These are phyloP conservation scores for Rubroshorea leprosula DNA, from an alignment of 345 rosid genomes.

Conservation along the genomic window DNA sequence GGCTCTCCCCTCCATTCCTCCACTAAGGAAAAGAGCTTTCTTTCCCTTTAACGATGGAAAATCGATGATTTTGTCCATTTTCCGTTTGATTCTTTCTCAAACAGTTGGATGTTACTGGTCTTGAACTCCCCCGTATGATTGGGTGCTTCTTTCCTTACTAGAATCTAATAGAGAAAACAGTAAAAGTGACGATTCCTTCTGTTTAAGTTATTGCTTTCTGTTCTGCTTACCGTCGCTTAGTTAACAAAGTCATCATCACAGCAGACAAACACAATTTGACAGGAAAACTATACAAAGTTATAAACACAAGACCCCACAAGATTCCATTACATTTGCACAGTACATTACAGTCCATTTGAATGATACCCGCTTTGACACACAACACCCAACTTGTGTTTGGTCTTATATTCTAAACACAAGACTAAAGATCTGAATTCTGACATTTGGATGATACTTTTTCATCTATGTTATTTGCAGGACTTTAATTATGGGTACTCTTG, in stretches of 20 bases:
- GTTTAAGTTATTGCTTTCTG: slow-evolving; percentile 7
- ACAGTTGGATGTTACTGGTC: too few relatives aligned
- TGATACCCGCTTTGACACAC: too few relatives aligned
- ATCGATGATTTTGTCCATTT: slow-evolving; percentile 16
- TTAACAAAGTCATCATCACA: background rate
- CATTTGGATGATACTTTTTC: slow-evolving; percentile 2
- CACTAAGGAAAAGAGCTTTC: slow-evolving; percentile 16
- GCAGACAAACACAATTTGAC: slow-evolving; percentile 11
- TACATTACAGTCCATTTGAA: too few relatives aligned
- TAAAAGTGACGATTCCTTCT: slow-evolving; percentile 18
- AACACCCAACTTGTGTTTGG: too few relatives aligned
- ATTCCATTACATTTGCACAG: slow-evolving; percentile 15
- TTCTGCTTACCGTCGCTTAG: background rate
- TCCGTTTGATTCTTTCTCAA: too few relatives aligned
- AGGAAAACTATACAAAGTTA: slow-evolving; percentile 9
- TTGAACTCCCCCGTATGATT: slow-evolving; percentile 18
- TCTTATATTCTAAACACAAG: background rate
- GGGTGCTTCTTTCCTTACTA: slow-evolving; percentile 19
- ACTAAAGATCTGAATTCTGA: background rate
- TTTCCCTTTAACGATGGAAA: slow-evolving; percentile 17
- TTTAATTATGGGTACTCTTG: background rate
- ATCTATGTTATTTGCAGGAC: background rate
- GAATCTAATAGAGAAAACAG: slow-evolving; percentile 17
- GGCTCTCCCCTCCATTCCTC: too few relatives aligned
- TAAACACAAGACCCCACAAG: slow-evolving; percentile 15